Conservation (phyloP, 2,329 filamentous ascomycete genomes). For the Fusarium abutilonis region DNA sequence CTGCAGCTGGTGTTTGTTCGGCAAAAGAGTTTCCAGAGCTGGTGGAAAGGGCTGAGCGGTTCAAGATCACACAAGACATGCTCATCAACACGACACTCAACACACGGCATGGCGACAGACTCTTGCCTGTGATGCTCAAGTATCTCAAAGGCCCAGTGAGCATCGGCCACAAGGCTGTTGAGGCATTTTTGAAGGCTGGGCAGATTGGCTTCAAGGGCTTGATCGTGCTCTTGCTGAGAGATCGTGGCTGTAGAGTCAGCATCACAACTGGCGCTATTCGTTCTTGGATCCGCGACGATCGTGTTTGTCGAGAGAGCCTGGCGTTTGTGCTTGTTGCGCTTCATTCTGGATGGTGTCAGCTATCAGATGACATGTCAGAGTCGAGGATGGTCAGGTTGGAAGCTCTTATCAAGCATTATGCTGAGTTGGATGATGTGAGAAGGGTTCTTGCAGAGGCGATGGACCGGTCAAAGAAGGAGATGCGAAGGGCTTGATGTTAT, state of each 20-base stretch:
- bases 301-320: slow-evolving; percentile 20
- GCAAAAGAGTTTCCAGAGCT: slow-evolving; percentile 19
- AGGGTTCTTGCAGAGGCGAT: slow-evolving; percentile 22
- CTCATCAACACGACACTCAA: slow-evolving; percentile 28
- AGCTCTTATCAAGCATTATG: slow-evolving; percentile 22
- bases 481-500: slow-evolving; percentile 10
- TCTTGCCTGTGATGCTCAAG: slow-evolving; percentile 23
- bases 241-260: slow-evolving; percentile 22
- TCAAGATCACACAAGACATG: slow-evolving; percentile 29
- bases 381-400: slow-evolving; percentile 20
- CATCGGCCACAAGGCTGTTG: slow-evolving; percentile 19
- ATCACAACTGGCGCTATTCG: slow-evolving; percentile 21
- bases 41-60: slow-evolving; percentile 21
- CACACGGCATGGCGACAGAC: slow-evolving; percentile 19
- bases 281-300: slow-evolving; percentile 26
- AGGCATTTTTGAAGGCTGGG: slow-evolving; percentile 25
- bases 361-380: slow-evolving; percentile 13
- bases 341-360: slow-evolving; percentile 24
- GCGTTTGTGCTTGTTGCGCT: slow-evolving; percentile 29
- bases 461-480: slow-evolving; percentile 29
- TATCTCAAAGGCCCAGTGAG: slow-evolving; percentile 16
- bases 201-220: slow-evolving; percentile 26
- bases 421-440: slow-evolving; percentile 27
- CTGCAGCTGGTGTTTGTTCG: slow-evolving; percentile 23
- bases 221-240: slow-evolving; percentile 19